Percentiles rank a stretch among this genome's conserved stretches.
phyloP scores from a whole-genome alignment of 2,329 filamentous ascomycete genomes.

The Fusarium praegraminearum region DNA sequence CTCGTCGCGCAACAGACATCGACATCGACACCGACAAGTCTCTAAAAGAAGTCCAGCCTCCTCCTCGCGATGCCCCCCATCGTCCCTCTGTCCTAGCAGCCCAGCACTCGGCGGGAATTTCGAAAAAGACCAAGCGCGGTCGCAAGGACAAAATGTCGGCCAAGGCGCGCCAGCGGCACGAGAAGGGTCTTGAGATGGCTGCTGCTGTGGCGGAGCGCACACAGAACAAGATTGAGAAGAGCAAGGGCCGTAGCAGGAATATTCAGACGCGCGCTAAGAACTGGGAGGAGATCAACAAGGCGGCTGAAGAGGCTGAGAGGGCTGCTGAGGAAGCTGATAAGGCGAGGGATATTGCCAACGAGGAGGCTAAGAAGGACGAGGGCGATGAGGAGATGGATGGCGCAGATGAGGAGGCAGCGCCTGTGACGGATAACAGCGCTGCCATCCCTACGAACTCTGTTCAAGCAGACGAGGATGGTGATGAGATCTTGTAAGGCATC shows the following conservation, averaged over 20 bases:
- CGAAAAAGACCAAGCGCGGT: conserved; percentile 72
- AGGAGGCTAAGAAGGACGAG: conserved; percentile 42
- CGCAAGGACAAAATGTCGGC: conserved; percentile 67
- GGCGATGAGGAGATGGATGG: conserved; percentile 54
- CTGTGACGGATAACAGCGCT: neutral
- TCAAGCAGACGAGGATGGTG: conserved; percentile 48
- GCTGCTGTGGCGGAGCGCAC: conserved; percentile 71
- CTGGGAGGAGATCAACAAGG: conserved; percentile 70
- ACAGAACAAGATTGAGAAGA: conserved; percentile 66
- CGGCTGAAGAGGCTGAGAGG: conserved; percentile 36
- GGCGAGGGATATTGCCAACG: conserved; percentile 3
- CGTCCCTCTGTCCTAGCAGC: conserved; percentile 77
- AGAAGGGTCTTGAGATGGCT: conserved; percentile 69
- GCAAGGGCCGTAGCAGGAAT: conserved; percentile 60
- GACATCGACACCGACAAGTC: conserved; percentile 79
- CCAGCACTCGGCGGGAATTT: conserved; percentile 74
- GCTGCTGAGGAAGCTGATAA: conserved; percentile 39
- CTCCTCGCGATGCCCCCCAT: conserved; percentile 54
- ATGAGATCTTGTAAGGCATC: conserved; percentile 50
- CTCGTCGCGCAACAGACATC: conserved; percentile 77
- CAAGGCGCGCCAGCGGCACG: conserved; percentile 67
- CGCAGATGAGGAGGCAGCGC: conserved; percentile 17
- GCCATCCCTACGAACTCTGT: conserved; percentile 19
- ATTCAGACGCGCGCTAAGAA: conserved; percentile 64
- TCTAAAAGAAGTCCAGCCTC: conserved; percentile 69